Conservation (phyloP, 2,329 filamentous ascomycete genomes). For the Fusarium succisae region DNA sequence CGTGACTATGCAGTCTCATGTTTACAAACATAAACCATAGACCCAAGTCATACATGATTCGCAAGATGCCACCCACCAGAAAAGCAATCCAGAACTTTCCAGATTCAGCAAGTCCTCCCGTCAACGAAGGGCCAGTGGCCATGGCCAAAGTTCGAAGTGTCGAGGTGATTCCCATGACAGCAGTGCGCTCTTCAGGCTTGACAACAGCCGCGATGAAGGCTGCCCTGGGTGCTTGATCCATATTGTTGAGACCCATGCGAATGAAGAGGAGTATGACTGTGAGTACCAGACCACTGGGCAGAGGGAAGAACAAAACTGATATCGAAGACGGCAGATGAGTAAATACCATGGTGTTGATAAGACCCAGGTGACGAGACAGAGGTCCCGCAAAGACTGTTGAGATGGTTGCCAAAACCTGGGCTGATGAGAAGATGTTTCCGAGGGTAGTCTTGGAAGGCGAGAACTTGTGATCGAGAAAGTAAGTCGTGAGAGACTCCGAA, state of each 20-base stretch:
- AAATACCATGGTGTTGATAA: constrained; percentile 73
- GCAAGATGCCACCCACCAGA: constrained; percentile 62
- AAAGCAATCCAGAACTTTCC: constrained; percentile 70
- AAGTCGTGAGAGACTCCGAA: constrained; percentile 65
- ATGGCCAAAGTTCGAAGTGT: constrained; percentile 69
- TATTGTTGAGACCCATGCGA: constrained; percentile 70
- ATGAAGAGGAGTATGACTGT: constrained; percentile 66
- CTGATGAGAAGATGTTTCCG: constrained; percentile 65
- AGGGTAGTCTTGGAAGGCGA: constrained; percentile 64
- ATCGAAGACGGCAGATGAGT: constrained; percentile 70
- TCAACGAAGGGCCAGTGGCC: constrained; percentile 63
- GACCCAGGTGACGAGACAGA: constrained; percentile 64
- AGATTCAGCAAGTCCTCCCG: constrained; percentile 62
- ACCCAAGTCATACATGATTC: constrained; percentile 67
- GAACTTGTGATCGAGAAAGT: constrained; percentile 67
- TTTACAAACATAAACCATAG: constrained; percentile 68
- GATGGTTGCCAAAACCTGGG: constrained; percentile 63
- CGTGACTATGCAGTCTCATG: constrained; percentile 60
- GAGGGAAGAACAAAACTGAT: constrained; percentile 68
- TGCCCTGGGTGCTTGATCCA: constrained; percentile 74
- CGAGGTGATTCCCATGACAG: constrained; percentile 74
- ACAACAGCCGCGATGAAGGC: constrained; percentile 75
- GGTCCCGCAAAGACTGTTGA: constrained; percentile 67
- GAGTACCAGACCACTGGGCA: constrained; percentile 59
- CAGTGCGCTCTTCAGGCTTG: constrained; percentile 70